These are phyloP conservation scores for Fimicolochytrium jonesii DNA, from an alignment of 192 early-diverging fungal species.

Conservation along the genomic window DNA sequence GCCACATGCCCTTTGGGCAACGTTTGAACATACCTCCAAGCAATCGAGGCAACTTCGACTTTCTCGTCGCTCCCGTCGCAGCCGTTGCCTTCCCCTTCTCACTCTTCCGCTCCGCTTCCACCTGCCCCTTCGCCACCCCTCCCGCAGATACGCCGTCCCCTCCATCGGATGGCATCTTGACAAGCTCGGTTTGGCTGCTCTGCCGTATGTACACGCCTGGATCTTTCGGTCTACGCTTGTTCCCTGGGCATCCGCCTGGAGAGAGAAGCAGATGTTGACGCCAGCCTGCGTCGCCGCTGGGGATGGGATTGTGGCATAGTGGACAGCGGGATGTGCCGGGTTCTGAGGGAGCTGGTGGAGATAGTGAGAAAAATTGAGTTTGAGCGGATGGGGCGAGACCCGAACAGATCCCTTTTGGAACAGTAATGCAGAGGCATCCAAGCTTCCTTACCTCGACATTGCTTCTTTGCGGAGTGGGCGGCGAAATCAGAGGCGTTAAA, in stretches of 20 bases:
- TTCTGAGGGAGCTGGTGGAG: constrained; percentile 17
- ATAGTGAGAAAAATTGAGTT: neutral
- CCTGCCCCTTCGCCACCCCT: too few relatives aligned
- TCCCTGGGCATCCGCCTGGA: constrained; percentile 56
- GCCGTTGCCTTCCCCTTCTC: too few relatives aligned
- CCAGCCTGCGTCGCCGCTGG: constrained; percentile 57
- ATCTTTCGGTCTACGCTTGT: constrained; percentile 28
- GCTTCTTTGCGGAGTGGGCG: constrained; percentile 42
- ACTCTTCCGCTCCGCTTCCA: too few relatives aligned
- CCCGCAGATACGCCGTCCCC: too few relatives aligned
- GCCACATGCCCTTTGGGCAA: too few relatives aligned
- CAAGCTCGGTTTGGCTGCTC: too few relatives aligned
- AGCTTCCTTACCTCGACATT: constrained; percentile 36
- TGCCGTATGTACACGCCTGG: too few relatives aligned
- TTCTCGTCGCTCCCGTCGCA: too few relatives aligned
- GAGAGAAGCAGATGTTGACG: constrained; percentile 55
- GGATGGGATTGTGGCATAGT: constrained; percentile 56
- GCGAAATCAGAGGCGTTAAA: constrained; percentile 54
- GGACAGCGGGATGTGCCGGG: constrained; percentile 50
- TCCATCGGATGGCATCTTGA: too few relatives aligned
- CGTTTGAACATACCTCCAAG: too few relatives aligned
- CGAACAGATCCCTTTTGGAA: neutral
- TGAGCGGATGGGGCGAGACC: neutral
- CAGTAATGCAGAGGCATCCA: constrained; percentile 2
- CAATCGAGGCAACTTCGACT: too few relatives aligned